Percentiles rank a stretch among this genome's conserved stretches.
phyloP scores from a whole-genome alignment of 805 yeast genomes.

The Saccharomyces kudriavzevii region DNA sequence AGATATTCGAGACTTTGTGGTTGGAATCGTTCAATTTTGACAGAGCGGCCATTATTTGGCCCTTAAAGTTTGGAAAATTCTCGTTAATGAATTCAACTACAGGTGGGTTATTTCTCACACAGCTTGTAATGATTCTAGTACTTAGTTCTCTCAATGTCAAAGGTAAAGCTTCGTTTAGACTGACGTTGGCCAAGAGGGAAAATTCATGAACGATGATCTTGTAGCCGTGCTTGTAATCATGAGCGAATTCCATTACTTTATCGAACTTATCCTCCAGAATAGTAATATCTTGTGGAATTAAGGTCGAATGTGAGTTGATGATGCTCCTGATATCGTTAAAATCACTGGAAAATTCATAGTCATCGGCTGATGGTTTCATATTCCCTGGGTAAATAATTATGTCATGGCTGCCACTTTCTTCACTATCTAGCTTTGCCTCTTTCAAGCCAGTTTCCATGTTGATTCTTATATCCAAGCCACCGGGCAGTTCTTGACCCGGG shows the following conservation, averaged over 20 bases:
- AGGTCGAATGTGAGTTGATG: conserved; percentile 4
- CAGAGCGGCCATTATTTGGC: background rate
- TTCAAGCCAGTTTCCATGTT: conserved; percentile 63
- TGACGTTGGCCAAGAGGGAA: conserved; percentile 10
- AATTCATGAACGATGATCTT: conserved; percentile 34
- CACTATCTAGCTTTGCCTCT: conserved; percentile 50
- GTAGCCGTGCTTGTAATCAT: conserved; percentile 56
- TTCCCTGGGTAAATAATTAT: background rate
- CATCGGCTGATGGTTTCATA: background rate
- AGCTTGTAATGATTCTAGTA: conserved; percentile 53
- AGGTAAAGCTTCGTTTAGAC: conserved; percentile 13
- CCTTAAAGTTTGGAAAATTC: conserved; percentile 24
- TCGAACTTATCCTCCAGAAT: conserved; percentile 25
- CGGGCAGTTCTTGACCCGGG: conserved; percentile 71
- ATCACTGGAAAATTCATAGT: conserved; percentile 24
- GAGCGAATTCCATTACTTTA: conserved; percentile 51
- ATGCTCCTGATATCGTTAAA: conserved; percentile 25
- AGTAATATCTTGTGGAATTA: conserved; percentile 8
- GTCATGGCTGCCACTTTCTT: background rate
- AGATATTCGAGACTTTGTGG: background rate
- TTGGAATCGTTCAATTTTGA: background rate
- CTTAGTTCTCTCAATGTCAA: conserved; percentile 39
- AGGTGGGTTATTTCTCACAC: conserved; percentile 66
- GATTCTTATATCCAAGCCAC: conserved; percentile 64
- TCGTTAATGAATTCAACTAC: conserved; percentile 38